A percentile compares a stretch with the other conserved stretches of the same genome.
These are phyloP conservation scores for Fusarium sp. DNA, from an alignment of 2,329 filamentous ascomycete genomes.

Conservation along the genomic window DNA sequence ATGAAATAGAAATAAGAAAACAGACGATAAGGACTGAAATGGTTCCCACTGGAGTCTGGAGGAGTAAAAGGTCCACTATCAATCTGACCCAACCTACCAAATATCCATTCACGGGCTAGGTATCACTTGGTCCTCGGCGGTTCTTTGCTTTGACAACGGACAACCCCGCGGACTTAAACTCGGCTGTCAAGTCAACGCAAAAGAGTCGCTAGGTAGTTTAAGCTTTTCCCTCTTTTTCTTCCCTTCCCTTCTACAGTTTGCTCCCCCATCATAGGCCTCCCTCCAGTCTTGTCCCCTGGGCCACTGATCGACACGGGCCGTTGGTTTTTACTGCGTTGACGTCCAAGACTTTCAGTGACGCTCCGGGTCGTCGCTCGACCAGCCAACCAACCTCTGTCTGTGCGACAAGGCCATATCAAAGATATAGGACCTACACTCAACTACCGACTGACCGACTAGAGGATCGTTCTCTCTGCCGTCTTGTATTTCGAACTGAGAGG, in stretches of 20 bases:
- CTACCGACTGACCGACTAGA: background rate
- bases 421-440: background rate
- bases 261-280: slow-evolving; percentile 3
- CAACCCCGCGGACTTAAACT: slow-evolving; percentile 36
- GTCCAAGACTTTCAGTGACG: slow-evolving; percentile 19
- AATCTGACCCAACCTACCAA: slow-evolving; percentile 12
- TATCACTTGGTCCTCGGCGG: slow-evolving; percentile 20
- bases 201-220: slow-evolving; percentile 17
- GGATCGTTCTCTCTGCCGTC: background rate
- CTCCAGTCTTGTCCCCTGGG: background rate
- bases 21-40: slow-evolving; percentile 5
- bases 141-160: slow-evolving; percentile 26
- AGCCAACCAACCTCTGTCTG: slow-evolving; percentile 12
- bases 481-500: background rate
- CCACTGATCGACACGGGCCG: slow-evolving; percentile 42
- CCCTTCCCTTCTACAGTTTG: background rate
- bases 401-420: slow-evolving; percentile 1
- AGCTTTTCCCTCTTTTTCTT: slow-evolving; percentile 28
- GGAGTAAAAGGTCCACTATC: slow-evolving; percentile 17
- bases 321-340: slow-evolving; percentile 22
- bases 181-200: slow-evolving; percentile 8
- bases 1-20: background rate
- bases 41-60: slow-evolving; percentile 21
- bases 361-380: slow-evolving; percentile 46
- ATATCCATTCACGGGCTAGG: background rate